Base-by-base conservation (phyloP, 495 filamentous ascomycete species). In the Aspergillus biplanus region DNA sequence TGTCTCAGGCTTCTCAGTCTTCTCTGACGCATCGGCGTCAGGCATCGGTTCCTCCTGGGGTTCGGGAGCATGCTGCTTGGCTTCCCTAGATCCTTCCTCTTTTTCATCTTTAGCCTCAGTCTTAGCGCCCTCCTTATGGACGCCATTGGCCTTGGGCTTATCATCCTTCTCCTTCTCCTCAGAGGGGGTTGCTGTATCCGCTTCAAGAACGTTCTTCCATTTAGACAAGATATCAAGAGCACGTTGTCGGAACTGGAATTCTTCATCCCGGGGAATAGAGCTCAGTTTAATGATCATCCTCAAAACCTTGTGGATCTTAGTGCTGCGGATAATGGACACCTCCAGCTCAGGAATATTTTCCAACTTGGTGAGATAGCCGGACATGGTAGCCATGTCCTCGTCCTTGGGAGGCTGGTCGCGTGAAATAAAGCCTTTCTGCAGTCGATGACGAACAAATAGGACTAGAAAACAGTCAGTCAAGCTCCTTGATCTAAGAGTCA, bases 271-370 rank as follows among this genome's bases (percentile, higher is more conserved):
- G 5, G 93, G 93, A 63, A 97, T 96, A 5, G 83, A 80, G 16
- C 83, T 75, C 3, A 97, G 81, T 78, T 95, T 96, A 66, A 96
- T 80, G 69, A 97, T 94, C 46, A 87, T 91, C 78, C 92, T 93
- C 52, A 97, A 82, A 8, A 97, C 93, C 77, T 97, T 97, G 83
- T 96, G 91, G 75, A 97, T 96, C 81, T 96, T 96, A 37, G 93
- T 97, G 6, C 73, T 77, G 54, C 87, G 83, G 67, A 97, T 96
- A 65, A 96, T 94, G 65, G 85, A 86, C 13, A 90, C 90, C 65
- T 97, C 93, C 21, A 97, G 84, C 58, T 96, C 91, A 2, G 84
- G 77, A 69, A 90, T 87, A 4, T 77, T 85, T 73, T 97, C 93
- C 6, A 97, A 83, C 71, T 93, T 92, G 33, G 78, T 83, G 52